Conservation (phyloP, 805 yeast genomes). For the Hermanozyma aechmeae region DNA sequence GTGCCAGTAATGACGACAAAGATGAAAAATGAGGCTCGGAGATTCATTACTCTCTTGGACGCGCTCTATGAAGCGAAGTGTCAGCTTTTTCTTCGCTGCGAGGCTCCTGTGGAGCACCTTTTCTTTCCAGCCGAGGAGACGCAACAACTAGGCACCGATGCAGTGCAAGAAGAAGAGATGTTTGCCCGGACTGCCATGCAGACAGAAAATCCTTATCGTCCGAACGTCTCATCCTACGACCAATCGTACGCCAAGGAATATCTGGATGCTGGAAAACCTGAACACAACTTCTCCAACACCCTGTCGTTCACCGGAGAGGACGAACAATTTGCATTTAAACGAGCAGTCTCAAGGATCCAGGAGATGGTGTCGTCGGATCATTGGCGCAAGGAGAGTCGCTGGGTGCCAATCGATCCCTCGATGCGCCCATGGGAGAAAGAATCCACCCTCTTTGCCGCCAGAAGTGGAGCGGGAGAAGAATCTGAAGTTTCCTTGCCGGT, state of each 20-base stretch:
- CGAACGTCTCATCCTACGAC: constrained; percentile 57
- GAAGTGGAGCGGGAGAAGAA: constrained; percentile 1
- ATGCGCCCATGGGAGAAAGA: constrained; percentile 52
- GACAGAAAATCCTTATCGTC: constrained; percentile 55
- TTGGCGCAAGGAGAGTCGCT: constrained; percentile 41
- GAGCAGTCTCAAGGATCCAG: constrained; percentile 59
- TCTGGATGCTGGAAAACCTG: neutral
- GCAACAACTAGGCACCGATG: constrained; percentile 23
- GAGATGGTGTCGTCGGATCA: constrained; percentile 45
- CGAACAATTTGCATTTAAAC: constrained; percentile 61
- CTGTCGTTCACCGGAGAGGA: constrained; percentile 68
- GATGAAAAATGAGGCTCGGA: constrained; percentile 59
- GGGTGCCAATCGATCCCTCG: constrained; percentile 45
- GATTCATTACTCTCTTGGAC: constrained; percentile 58
- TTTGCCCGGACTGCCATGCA: constrained; percentile 55
- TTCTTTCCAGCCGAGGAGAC: constrained; percentile 46
- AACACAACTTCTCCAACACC: constrained; percentile 24
- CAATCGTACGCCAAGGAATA: constrained; percentile 27
- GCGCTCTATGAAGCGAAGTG: constrained; percentile 64
- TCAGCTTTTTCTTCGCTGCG: constrained; percentile 44
- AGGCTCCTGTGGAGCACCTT: constrained; percentile 38
- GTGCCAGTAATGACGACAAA: constrained; percentile 50
- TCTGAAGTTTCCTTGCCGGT: neutral
- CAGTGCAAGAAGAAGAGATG: constrained; percentile 62
- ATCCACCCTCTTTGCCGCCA: neutral